Base-by-base conservation (phyloP, 2,329 filamentous ascomycete species). In the Westerdykella ornata region DNA sequence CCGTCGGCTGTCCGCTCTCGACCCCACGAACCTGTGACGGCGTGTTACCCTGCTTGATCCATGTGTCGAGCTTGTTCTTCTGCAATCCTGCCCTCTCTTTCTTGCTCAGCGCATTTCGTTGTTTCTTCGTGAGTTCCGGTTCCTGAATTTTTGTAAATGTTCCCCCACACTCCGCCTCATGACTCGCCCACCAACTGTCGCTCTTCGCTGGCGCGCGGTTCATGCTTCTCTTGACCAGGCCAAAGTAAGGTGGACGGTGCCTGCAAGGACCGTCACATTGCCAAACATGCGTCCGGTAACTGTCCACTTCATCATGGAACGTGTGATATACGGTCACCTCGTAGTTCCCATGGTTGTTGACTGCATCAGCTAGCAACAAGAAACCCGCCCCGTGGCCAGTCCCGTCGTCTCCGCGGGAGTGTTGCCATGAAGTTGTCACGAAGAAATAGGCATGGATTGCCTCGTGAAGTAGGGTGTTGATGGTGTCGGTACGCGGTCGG, bases 361-460 rank as follows among this genome's bases (percentile, higher is more conserved):
- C 67, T n/a, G 67, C 65, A 41, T 69, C 64, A 2, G 69, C 68
- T 1, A 71, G 55, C 13, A 69, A 47, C 34, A 68, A 63, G 41
- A 71, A 71, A 4, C 68, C 69, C 8, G 45, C 46, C 1, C 68
- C 69, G 42, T 72, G 69, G 0, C 69, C 68, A 13, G 68, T 69
- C 0, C 66, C 65, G 39, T 66, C 61, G 22, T 70, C 67, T 9
- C 65, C 65, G 5, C 68, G 62, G 7, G 62, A 63, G 42, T 71
- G 66, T 36, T 45, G 52, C 66, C 66, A 70, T 7, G 67, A 67
- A 2, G 67, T 69, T 12, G 65, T 70, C 29, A 72, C 54, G 53
- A 71, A 71, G 56, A 72, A 70, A 47, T 71, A 72, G 18, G 68
- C 68, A 37, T 71, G 68, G 14, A 71, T 70, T 2, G 64, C 60